phyloP scores from a whole-genome alignment of 257 asterid species.

The Asclepias syriaca region DNA sequence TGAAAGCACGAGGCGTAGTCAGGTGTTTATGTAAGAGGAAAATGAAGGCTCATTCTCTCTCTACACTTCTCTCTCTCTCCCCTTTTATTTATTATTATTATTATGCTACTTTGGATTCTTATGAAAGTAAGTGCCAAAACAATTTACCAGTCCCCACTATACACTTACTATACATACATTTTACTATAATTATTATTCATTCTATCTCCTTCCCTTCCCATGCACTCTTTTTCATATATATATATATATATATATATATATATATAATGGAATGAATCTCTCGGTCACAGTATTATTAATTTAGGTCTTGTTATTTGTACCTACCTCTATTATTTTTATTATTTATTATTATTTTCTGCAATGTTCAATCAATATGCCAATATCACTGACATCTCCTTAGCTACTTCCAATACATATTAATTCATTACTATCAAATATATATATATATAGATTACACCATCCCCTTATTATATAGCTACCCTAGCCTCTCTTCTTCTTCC shows the following conservation, averaged over 20 bases:
- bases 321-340: slow-evolving; percentile 2
- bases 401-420: slow-evolving; percentile 14
- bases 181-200: background rate
- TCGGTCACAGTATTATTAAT: slow-evolving; percentile 24
- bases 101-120: slow-evolving; percentile 34
- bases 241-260: no score
- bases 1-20: slow-evolving; percentile 62
- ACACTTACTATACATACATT: no score
- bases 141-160: background rate
- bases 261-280: background rate
- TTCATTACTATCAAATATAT: background rate
- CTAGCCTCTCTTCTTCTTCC: background rate
- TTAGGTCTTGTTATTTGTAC: background rate
- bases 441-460: background rate
- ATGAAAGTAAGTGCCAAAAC: slow-evolving; percentile 5
- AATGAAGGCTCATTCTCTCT: slow-evolving; percentile 41
- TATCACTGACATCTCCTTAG: slow-evolving; percentile 35
- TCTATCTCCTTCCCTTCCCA: background rate
- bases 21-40: slow-evolving; percentile 44
- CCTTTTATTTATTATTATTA: background rate
- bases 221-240: no score
- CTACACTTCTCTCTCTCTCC: slow-evolving; percentile 10
- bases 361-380: slow-evolving; percentile 20
- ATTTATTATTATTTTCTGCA: background rate
- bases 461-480: background rate